Conservation (phyloP, 202 grass and related monocot genomes). For the Schoenoplectus triqueter region DNA sequence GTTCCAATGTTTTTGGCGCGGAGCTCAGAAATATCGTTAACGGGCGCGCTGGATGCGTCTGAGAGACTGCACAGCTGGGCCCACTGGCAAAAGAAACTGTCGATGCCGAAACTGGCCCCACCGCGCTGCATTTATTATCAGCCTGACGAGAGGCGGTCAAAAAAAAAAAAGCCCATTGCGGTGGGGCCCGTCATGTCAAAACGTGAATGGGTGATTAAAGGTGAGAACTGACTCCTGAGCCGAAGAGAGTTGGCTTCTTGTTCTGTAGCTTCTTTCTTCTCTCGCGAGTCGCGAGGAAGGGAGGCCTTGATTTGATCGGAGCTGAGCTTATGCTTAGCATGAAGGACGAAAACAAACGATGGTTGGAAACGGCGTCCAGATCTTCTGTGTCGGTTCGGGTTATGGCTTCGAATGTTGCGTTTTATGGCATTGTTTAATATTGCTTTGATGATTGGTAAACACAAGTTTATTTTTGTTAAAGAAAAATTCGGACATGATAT, state of each 20-base stretch:
- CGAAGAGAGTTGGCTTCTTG: background rate
- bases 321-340: background rate
- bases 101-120: constrained; percentile 6
- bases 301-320: constrained; percentile 26
- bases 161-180: background rate
- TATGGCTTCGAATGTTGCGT: background rate
- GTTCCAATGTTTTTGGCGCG: background rate
- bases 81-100: background rate
- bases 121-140: constrained; percentile 18
- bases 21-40: constrained; percentile 10
- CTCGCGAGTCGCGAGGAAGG: background rate
- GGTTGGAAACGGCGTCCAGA: background rate
- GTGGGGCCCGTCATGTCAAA: background rate
- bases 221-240: too few species aligned
- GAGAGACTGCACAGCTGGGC: background rate
- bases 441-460: too few species aligned
- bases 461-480: too few species aligned
- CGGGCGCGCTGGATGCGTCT: background rate
- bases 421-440: background rate
- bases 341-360: background rate
- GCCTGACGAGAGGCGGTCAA: constrained; percentile 13
- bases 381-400: background rate
- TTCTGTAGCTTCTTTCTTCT: constrained; percentile 4
- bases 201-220: background rate
- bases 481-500: too few species aligned